A percentile compares a stretch with the other conserved stretches of the same genome.
Conservation (phyloP, 352 stramenopile genomes). For the Peronospora belbahrii region DNA sequence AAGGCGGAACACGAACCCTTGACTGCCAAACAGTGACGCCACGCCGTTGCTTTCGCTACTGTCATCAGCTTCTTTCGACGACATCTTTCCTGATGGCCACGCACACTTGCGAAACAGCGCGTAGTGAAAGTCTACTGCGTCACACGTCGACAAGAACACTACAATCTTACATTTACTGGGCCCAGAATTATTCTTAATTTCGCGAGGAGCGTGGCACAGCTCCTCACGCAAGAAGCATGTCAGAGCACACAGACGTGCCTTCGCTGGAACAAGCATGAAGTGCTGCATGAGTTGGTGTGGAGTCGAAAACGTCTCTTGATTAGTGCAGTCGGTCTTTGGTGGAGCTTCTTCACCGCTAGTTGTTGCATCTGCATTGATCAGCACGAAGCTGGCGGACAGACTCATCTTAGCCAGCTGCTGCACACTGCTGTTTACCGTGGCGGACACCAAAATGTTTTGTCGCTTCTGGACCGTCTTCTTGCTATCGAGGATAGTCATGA, state of each 20-base stretch:
- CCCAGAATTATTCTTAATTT: conserved; percentile 15
- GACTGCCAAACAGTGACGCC: conserved; percentile 52
- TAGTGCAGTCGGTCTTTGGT: conserved; percentile 8
- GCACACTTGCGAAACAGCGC: conserved; percentile 83
- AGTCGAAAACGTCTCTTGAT: conserved; percentile 73
- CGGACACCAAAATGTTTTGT: conserved; percentile 83
- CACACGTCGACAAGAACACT: conserved; percentile 96
- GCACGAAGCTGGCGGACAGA: conserved; percentile 50
- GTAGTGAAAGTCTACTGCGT: conserved; percentile 95
- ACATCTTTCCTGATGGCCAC: conserved; percentile 62
- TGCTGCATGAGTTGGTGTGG: conserved; percentile 93
- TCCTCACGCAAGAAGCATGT: conserved; percentile 88
- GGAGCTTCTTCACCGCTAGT: conserved; percentile 10
- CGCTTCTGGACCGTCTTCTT: conserved; percentile 75
- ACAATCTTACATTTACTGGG: conserved; percentile 77
- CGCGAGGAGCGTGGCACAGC: conserved; percentile 31
- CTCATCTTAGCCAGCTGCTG: conserved; percentile 79
- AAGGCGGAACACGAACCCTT: conserved; percentile 71
- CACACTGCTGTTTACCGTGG: conserved; percentile 84
- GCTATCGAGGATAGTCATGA: conserved; percentile 92
- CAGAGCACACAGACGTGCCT: conserved; percentile 89
- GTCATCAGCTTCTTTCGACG: conserved; percentile 82
- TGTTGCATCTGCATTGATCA: conserved; percentile 68
- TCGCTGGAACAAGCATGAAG: conserved; percentile 92
- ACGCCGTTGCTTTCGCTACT: conserved; percentile 29